Base-by-base conservation (phyloP, 768 basidiomycete species). In the Amanita jacksonii region DNA sequence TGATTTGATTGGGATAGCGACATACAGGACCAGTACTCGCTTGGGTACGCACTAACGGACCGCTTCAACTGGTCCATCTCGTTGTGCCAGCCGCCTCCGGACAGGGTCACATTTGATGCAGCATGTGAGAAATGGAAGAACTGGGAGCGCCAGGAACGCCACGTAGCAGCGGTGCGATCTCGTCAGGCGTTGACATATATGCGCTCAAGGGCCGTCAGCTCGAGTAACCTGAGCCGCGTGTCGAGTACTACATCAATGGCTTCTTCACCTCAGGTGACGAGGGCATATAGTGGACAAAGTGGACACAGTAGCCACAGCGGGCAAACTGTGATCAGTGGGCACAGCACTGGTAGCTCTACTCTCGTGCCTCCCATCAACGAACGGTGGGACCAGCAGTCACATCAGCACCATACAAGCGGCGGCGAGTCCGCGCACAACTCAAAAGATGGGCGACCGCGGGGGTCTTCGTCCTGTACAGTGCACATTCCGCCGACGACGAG, bases 101-200 rank as follows among this genome's bases (percentile, higher is more conserved):
- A 77, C 43, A 74, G 77, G 37, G 73, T 76, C 50, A 60, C 62
- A 12, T 83, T 78, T 57, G 71, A 78, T 47, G 62, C 62, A 7
- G 72, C 76, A 31, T 81, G 79, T 55, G 63, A 68, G 38, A 72
- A 68, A 49, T 81, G 77, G 71, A 72, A 73, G 25, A 61, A 66
- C 41, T 75, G 73, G 66, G 57, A 69, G 52, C 55, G 52, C 8
- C 57, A 67, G 40, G 57, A 65, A 40, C 59, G 43, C 22, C 25
- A 43, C 8, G 23, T 9, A 16, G 16, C 33, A 16, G n/a, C 23
- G 8, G 25, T 25, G 13, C 41, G 18, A 7, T 42, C 28, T 15
- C 39, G 18, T 31, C 24, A 10, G 1, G 8, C 39, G 10, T 16
- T 28, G 27, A 12, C 31, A 8, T 20, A 19, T 24, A 33, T 27